phyloP scores from a whole-genome alignment of 2,329 filamentous ascomycete genomes.

The Sporothrix dimorphospora region DNA sequence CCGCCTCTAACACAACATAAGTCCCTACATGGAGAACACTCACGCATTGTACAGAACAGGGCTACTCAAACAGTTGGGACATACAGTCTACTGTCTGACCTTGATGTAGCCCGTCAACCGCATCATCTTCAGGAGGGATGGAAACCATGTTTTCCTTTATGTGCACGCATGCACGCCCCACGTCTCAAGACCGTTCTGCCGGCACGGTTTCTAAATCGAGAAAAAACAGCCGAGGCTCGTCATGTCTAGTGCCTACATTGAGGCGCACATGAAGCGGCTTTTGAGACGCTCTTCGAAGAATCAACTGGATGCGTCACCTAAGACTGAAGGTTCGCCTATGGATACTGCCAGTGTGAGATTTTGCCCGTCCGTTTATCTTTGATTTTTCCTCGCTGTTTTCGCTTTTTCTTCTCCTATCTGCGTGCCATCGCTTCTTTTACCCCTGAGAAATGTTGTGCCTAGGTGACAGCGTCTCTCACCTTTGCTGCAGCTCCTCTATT shows the following conservation, averaged over 20 bases:
- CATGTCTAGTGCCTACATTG: not conserved
- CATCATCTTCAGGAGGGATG: not conserved
- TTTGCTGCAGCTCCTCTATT: conserved; percentile 16
- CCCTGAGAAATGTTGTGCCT: conserved; percentile 27
- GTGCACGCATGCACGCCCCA: not conserved
- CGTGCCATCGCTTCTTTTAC: conserved; percentile 28
- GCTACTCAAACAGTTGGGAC: not conserved
- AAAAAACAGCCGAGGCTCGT: conserved; percentile 12
- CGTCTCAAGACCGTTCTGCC: not conserved
- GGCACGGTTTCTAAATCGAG: conserved; percentile 5
- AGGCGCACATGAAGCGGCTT: not conserved
- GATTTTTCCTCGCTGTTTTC: not conserved
- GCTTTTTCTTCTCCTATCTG: conserved; percentile 24
- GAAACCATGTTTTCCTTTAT: not conserved
- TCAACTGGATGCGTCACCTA: not conserved
- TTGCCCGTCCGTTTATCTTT: not conserved
- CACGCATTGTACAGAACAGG: not conserved
- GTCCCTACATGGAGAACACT: not conserved
- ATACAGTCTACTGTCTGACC: not conserved
- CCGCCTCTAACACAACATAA: conserved; percentile 17
- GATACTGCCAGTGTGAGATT: conserved; percentile 17
- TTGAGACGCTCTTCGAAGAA: not conserved
- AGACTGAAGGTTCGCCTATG: not conserved
- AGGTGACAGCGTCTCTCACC: conserved; percentile 1
- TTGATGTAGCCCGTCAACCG: not conserved